Base-by-base conservation (phyloP, 2,329 filamentous ascomycete species). In the Cordyceps fumosorosea region DNA sequence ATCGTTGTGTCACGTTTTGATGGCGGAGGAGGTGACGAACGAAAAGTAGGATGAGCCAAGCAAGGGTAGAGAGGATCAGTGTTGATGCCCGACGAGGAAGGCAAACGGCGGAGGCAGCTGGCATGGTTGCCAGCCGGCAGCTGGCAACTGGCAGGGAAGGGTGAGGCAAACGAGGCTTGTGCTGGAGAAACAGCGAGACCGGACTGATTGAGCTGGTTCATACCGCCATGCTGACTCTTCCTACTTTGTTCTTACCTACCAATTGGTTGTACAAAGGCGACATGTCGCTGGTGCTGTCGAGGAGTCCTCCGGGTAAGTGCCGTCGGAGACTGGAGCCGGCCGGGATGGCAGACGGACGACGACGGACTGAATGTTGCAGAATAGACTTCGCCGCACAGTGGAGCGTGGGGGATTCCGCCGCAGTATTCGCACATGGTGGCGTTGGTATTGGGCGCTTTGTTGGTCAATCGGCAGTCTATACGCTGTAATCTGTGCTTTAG, bases 291-390 rank as follows among this genome's bases (percentile, higher is more conserved):
- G 24, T 10, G 37, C 6, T 10, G 3, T 5, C 32, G 24, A 47
- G 58, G 58, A 54, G 50, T 20, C 42, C 44, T 54, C 58, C 51
- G 58, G 58, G 40, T 5, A 24, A 34, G n/a, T 26, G 26, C 14
- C 57, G 57, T 54, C 50, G 50, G 58, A 55, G 50, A 60, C 58
- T 47, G 58, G 58, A 60, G 58, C 54, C 42, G 58, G 58, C 58
- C 50, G 58, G 24, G 14, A 22, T 22, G 5, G 40, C 16, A 37
- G 34, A 37, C 34, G 34, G 34, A 12, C 34, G 42, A 20, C 42
- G 42, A 44, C n/a, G 16, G 16, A 20, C 16, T 44, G 42, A 20
- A n/a, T 44, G 18, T 14, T 37, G 12, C 34, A 37, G 34, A 14
- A 37, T 14, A 37, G 34, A 12, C 44, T 47, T 47, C 3, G 44